Conservation (phyloP, 345 rosid genomes). For the Carallia brachiata region DNA sequence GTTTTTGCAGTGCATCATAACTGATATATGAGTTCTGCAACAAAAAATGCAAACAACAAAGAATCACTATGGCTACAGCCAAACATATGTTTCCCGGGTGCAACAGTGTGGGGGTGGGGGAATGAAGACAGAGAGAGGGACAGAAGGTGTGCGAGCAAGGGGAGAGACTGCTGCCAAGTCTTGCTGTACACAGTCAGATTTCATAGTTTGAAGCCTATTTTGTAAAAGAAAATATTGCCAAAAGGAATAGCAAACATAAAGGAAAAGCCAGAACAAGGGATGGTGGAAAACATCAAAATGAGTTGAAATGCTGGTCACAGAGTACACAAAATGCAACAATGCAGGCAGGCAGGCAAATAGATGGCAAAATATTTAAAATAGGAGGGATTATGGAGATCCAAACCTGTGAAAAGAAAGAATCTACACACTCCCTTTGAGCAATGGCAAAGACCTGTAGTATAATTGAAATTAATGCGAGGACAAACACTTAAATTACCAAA, state of each 20-base stretch:
- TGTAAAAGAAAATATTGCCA: too few relatives aligned
- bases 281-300: too few relatives aligned
- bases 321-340: background rate
- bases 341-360: background rate
- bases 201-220: background rate
- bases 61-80: slow-evolving; percentile 9
- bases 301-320: too few relatives aligned
- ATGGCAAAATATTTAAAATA: background rate
- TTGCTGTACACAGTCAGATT: background rate
- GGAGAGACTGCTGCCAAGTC: background rate
- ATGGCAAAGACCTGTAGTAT: slow-evolving; percentile 72
- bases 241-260: too few relatives aligned
- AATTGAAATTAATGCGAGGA: slow-evolving; percentile 6
- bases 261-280: too few relatives aligned
- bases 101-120: too few relatives aligned
- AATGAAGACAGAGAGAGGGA: too few relatives aligned
- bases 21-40: slow-evolving; percentile 79
- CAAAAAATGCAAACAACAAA: slow-evolving; percentile 16
- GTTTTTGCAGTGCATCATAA: slow-evolving; percentile 76
- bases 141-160: slow-evolving; percentile 4
- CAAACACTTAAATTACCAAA: background rate
- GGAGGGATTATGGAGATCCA: slow-evolving; percentile 9
- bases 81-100: background rate
- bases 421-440: slow-evolving; percentile 91
- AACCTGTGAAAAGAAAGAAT: slow-evolving; percentile 95